These are phyloP conservation scores for Sungouiozyma intestinalis DNA, from an alignment of 805 yeast species.

Conservation along the genomic window DNA sequence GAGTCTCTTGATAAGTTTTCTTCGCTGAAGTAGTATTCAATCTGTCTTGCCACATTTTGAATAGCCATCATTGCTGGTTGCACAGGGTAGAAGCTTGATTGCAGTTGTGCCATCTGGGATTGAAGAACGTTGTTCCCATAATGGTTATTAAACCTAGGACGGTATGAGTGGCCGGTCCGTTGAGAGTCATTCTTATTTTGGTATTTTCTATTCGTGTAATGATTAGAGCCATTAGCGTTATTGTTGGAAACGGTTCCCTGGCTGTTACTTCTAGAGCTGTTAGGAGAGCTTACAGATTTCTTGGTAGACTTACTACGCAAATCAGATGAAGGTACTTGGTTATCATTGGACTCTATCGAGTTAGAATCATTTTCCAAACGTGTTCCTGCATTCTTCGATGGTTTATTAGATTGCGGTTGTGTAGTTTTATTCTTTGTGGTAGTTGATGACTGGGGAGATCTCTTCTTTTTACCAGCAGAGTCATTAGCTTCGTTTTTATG, in stretches of 20 bases:
- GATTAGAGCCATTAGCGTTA: slow-evolving; percentile 7
- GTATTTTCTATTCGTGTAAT: slow-evolving; percentile 18
- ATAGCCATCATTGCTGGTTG: slow-evolving; percentile 22
- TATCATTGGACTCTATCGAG: background rate
- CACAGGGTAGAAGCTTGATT: slow-evolving; percentile 9
- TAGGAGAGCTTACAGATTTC: slow-evolving; percentile 1
- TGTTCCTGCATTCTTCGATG: background rate
- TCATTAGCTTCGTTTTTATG: slow-evolving; percentile 3
- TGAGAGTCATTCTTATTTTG: slow-evolving; percentile 9
- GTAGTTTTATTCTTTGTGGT: background rate
- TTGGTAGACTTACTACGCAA: slow-evolving; percentile 2
- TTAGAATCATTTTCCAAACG: slow-evolving; percentile 1
- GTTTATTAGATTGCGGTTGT: slow-evolving; percentile 4
- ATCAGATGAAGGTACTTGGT: slow-evolving; percentile 2
- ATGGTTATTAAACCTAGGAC: slow-evolving; percentile 2
- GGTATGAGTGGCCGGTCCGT: slow-evolving; percentile 5
- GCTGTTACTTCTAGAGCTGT: slow-evolving; percentile 1
- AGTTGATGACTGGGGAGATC: background rate
- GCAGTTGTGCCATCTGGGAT: slow-evolving; percentile 18
- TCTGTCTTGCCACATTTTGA: slow-evolving; percentile 39
- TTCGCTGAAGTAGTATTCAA: slow-evolving; percentile 82
- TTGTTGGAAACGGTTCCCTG: slow-evolving; percentile 4
- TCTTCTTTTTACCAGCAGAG: background rate
- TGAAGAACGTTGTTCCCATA: slow-evolving; percentile 7
- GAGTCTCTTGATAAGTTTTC: slow-evolving; percentile 83